Evolutionary conservation across 768 basidiomycete genomes (phyloP).

Genomic region (Tricholoma terreum): DNA sequence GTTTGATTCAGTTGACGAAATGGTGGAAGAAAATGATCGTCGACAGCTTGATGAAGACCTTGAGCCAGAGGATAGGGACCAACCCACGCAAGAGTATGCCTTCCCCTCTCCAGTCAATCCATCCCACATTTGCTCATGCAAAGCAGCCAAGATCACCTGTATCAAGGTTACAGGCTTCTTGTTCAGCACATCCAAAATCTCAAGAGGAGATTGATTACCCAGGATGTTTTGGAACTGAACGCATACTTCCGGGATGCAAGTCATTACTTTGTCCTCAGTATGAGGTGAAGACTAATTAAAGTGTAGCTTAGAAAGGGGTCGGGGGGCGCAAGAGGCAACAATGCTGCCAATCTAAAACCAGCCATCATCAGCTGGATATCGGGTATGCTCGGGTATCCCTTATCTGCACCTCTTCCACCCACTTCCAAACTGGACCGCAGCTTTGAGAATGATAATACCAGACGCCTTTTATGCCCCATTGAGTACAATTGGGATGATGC

Average conservation of each 20-base stretch:
- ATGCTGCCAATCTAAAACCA: too few relatives aligned
- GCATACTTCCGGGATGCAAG: neutral
- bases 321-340: too few relatives aligned
- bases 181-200: neutral
- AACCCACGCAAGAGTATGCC: too few relatives aligned
- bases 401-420: neutral
- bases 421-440: constrained; percentile 13
- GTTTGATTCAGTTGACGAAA: too few relatives aligned
- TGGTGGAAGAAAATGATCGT: too few relatives aligned
- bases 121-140: neutral
- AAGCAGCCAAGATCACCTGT: neutral
- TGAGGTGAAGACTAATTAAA: neutral
- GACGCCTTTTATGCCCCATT: too few relatives aligned
- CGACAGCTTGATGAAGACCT: too few relatives aligned
- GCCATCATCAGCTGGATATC: too few relatives aligned
- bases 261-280: neutral
- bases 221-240: neutral
- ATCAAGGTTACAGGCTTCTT: neutral
- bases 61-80: too few relatives aligned
- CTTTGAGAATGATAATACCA: constrained; percentile 10
- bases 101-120: too few relatives aligned
- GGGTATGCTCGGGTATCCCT: neutral
- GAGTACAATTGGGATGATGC: too few relatives aligned
- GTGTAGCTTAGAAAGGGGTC: too few relatives aligned
- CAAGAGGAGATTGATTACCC: neutral